Percentiles rank a stretch among this genome's conserved stretches.
phyloP scores from a whole-genome alignment of 129 eudicot genomes.

The Scalesia atractyloides region DNA sequence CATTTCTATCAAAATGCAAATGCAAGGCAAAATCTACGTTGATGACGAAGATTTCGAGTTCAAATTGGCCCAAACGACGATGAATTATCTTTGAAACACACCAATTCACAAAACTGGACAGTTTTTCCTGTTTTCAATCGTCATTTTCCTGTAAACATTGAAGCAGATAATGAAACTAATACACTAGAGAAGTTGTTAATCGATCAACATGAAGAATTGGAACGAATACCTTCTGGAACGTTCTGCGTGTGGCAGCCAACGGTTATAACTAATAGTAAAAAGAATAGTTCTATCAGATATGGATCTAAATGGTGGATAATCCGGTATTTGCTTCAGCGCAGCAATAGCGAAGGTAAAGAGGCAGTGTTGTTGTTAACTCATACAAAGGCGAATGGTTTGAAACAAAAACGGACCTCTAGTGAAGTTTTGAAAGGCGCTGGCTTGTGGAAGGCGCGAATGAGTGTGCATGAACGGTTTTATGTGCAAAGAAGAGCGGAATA shows the following conservation, averaged over 20 bases:
- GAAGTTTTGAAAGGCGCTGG: conserved; percentile 13
- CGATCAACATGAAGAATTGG: conserved; percentile 31
- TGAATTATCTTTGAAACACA: conserved; percentile 21
- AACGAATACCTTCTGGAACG: neutral
- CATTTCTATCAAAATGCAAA: conserved; percentile 16
- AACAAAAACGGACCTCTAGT: conserved; percentile 27
- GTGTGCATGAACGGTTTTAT: conserved; percentile 52
- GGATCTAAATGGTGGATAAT: conserved; percentile 55
- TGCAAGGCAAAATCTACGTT: neutral
- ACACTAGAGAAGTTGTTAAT: conserved; percentile 34
- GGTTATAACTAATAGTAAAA: conserved; percentile 15
- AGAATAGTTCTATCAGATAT: conserved; percentile 26
- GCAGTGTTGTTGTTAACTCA: conserved; percentile 48
- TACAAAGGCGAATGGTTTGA: conserved; percentile 17
- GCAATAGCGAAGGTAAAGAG: conserved; percentile 71
- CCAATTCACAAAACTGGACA: conserved; percentile 28
- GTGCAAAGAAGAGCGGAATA: conserved; percentile 48
- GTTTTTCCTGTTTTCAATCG: conserved; percentile 61
- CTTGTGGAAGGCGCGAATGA: conserved; percentile 17
- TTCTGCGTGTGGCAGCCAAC: conserved; percentile 12
- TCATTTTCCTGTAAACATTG: conserved; percentile 16
- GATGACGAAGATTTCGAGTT: conserved; percentile 53
- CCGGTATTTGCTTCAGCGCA: conserved; percentile 54
- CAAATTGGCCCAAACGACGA: neutral
- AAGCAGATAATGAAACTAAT: neutral